A percentile compares a stretch with the other conserved stretches of the same genome.
These are phyloP conservation scores for Phytopythium mirpurense DNA, from an alignment of 352 stramenopile genomes.

Conservation along the genomic window DNA sequence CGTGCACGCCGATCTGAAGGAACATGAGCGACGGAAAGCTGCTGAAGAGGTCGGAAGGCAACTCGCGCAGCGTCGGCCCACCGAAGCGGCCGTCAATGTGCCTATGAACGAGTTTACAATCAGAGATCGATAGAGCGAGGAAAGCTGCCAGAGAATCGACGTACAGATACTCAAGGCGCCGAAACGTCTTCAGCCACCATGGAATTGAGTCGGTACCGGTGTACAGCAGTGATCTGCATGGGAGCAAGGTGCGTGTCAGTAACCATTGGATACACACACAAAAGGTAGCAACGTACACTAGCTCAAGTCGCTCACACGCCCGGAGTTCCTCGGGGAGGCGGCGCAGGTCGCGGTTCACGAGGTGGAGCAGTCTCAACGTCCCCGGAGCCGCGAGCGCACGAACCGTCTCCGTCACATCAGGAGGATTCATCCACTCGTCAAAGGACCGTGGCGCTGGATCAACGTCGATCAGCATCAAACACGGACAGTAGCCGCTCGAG, in stretches of 20 bases:
- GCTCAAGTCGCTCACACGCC: conserved; percentile 9
- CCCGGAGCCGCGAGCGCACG: conserved; percentile 14
- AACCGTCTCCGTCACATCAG: conserved; percentile 11
- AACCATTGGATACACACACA: background rate
- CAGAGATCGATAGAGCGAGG: background rate
- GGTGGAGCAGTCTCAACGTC: conserved; percentile 13
- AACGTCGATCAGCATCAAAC: conserved; percentile 19
- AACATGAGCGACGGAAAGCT: too few species aligned
- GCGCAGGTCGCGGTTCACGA: conserved; percentile 18
- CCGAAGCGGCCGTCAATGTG: conserved; percentile 15
- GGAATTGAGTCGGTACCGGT: conserved; percentile 15
- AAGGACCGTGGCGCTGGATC: conserved; percentile 15
- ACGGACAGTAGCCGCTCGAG: conserved; percentile 11
- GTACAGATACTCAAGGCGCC: conserved; percentile 23
- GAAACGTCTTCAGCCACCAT: conserved; percentile 10
- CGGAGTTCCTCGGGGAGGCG: conserved; percentile 17
- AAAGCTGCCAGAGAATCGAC: background rate
- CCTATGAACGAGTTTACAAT: background rate
- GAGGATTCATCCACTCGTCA: conserved; percentile 13
- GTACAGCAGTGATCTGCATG: conserved; percentile 11
- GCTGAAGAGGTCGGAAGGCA: too few species aligned
- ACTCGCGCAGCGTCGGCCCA: conserved; percentile 12
- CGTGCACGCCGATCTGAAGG: too few species aligned
- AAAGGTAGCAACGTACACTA: conserved; percentile 12
- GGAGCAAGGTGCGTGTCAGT: background rate